phyloP scores from a whole-genome alignment of 2,329 filamentous ascomycete genomes.

The Epichloe typhina region DNA sequence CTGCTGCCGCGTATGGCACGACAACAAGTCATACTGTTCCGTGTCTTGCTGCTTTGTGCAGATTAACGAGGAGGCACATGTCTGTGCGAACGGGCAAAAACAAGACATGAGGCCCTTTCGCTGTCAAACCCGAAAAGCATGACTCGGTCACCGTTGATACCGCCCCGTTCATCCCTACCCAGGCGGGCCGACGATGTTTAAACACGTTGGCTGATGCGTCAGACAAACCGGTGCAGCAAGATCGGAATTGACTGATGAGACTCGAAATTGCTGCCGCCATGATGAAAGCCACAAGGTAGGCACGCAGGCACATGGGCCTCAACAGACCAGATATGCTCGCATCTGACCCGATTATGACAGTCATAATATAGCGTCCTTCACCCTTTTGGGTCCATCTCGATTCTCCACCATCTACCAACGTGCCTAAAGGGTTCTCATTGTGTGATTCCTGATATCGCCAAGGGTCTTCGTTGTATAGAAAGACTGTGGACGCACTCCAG shows the following conservation, averaged over 20 bases:
- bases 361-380: background rate
- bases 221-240: too few species aligned
- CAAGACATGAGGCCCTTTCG: background rate
- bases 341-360: background rate
- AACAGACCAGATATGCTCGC: background rate
- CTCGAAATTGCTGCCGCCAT: background rate
- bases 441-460: background rate
- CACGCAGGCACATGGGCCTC: background rate
- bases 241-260: too few species aligned
- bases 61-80: background rate
- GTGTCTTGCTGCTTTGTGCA: background rate
- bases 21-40: background rate
- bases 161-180: background rate
- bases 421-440: background rate
- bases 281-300: background rate
- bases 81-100: background rate
- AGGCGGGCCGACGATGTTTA: too few species aligned
- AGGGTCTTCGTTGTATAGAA: background rate
- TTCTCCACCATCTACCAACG: background rate
- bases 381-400: background rate
- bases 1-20: background rate
- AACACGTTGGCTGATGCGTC: too few species aligned
- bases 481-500: background rate
- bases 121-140: background rate
- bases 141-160: background rate